These are phyloP conservation scores for Ambrosia artemisiifolia DNA, from an alignment of 129 eudicot species.

Conservation along the genomic window DNA sequence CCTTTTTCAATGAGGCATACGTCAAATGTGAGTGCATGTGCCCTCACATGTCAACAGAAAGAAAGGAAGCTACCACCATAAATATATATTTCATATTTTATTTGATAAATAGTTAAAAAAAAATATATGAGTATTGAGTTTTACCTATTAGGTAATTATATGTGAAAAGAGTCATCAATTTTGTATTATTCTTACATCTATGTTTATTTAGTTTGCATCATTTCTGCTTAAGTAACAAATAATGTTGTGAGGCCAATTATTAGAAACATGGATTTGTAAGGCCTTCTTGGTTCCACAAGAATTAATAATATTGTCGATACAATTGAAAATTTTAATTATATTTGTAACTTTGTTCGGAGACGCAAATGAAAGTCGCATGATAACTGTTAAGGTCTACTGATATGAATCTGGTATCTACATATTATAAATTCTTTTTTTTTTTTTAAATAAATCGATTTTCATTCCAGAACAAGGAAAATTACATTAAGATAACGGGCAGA, in stretches of 20 bases:
- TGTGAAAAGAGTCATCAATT: neutral
- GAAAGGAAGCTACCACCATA: slow-evolving; percentile 7
- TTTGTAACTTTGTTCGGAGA: no score
- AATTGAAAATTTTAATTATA: neutral
- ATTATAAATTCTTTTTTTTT: no score
- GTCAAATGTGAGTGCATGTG: slow-evolving; percentile 38
- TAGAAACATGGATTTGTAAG: neutral
- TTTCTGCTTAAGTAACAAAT: neutral
- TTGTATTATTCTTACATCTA: neutral
- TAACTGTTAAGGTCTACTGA: no score
- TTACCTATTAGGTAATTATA: neutral
- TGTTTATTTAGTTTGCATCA: neutral
- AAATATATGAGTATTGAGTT: neutral
- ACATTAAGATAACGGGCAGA: no score
- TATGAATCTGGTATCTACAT: no score
- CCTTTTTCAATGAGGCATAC: neutral
- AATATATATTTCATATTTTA: neutral
- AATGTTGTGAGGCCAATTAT: neutral
- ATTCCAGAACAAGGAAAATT: no score
- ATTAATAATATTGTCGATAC: neutral
- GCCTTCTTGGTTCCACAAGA: neutral
- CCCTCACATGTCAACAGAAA: slow-evolving; percentile 26
- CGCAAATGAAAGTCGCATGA: no score
- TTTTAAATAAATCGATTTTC: no score
- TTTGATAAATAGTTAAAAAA: neutral